These are phyloP conservation scores for Hyaloperonospora arabidopsidis DNA, from an alignment of 352 stramenopile genomes.

Conservation along the genomic window DNA sequence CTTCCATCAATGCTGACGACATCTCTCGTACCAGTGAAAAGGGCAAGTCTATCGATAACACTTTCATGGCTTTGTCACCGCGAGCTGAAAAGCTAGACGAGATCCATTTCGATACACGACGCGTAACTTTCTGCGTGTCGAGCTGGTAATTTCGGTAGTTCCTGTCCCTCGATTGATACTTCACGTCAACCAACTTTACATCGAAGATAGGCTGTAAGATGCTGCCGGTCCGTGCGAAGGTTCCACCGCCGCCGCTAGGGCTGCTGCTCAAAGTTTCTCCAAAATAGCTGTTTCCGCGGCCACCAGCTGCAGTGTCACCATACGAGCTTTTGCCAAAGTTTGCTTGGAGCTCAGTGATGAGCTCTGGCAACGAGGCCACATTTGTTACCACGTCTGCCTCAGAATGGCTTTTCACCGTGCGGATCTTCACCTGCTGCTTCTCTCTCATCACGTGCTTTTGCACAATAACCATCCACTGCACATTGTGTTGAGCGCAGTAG, in stretches of 20 bases:
- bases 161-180: slow-evolving; percentile 40
- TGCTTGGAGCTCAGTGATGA: slow-evolving; percentile 42
- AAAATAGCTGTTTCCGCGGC: slow-evolving; percentile 23
- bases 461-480: slow-evolving; percentile 82
- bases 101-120: slow-evolving; percentile 84
- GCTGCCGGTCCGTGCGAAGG: slow-evolving; percentile 4
- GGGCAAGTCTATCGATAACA: slow-evolving; percentile 74
- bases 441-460: slow-evolving; percentile 77
- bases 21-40: slow-evolving; percentile 74
- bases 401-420: slow-evolving; percentile 53
- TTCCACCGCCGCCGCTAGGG: slow-evolving; percentile 11
- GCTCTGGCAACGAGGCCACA: slow-evolving; percentile 55
- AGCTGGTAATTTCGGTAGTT: slow-evolving; percentile 53
- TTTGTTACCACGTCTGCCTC: slow-evolving; percentile 66
- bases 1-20: slow-evolving; percentile 76
- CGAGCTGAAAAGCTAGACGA: slow-evolving; percentile 66
- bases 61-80: slow-evolving; percentile 75
- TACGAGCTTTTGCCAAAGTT: slow-evolving; percentile 19
- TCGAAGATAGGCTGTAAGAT: slow-evolving; percentile 64
- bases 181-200: slow-evolving; percentile 67
- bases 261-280: slow-evolving; percentile 20
- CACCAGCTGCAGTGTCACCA: slow-evolving; percentile 12
- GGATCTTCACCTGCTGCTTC: slow-evolving; percentile 82
- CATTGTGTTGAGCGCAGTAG: slow-evolving; percentile 66
- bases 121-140: slow-evolving; percentile 73